Conservation (phyloP, 495 filamentous ascomycete species). For the Penicillium steckii region DNA sequence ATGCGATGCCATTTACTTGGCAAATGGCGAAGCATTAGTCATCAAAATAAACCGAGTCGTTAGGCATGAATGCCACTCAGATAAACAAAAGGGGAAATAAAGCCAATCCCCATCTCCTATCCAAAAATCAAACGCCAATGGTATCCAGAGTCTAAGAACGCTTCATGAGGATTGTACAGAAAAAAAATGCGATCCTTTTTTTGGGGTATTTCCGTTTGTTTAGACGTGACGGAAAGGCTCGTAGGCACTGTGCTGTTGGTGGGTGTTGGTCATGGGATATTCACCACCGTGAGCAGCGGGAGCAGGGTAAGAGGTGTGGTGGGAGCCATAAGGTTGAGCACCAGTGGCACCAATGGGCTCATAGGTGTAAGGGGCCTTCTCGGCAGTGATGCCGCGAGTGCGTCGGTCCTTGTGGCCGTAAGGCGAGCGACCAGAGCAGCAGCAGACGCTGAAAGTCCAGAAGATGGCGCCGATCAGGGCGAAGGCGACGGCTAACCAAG, state of each 20-base stretch:
- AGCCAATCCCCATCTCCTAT: too few species aligned
- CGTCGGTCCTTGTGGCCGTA: constrained; percentile 39
- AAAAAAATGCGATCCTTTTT: constrained; percentile 2
- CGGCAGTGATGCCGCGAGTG: constrained; percentile 35
- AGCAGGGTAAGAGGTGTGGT: constrained; percentile 32
- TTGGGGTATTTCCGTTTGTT: constrained; percentile 12
- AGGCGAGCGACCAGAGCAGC: constrained; percentile 67
- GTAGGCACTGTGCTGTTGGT: constrained; percentile 33
- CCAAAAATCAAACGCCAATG: too few species aligned
- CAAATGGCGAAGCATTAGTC: too few species aligned
- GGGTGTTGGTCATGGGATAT: constrained; percentile 21
- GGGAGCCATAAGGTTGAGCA: constrained; percentile 18
- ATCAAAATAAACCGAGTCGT: too few species aligned
- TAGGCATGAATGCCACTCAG: too few species aligned
- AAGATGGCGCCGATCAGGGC: constrained; percentile 70
- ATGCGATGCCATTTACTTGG: too few species aligned
- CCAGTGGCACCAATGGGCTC: constrained; percentile 44
- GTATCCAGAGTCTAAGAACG: too few species aligned
- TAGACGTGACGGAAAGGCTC: constrained; percentile 49
- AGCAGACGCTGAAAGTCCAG: constrained; percentile 90
- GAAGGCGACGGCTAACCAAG: constrained; percentile 81
- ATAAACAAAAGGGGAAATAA: too few species aligned
- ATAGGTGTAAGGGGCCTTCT: constrained; percentile 53
- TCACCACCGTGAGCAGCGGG: constrained; percentile 20
- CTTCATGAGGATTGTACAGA: not conserved